phyloP scores from a whole-genome alignment of 441 rosid species.

The Theobroma grandiflorum region DNA sequence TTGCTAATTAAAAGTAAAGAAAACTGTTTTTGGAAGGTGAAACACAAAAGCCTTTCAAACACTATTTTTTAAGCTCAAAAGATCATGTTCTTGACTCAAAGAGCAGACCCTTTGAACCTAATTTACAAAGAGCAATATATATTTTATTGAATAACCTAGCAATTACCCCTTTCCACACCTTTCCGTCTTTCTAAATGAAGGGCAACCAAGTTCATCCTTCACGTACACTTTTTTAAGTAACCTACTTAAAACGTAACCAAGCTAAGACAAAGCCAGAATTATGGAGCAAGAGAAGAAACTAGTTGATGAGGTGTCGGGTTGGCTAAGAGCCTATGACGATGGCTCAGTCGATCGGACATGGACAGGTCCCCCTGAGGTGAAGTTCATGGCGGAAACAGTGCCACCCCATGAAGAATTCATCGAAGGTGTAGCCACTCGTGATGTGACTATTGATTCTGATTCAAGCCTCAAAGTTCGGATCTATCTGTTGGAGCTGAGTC shows the following conservation, averaged over 20 bases:
- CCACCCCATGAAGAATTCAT: conserved; percentile 51
- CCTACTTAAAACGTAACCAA: background rate
- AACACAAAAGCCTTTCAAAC: no score
- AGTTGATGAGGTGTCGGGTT: conserved; percentile 62
- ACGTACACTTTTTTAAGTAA: background rate
- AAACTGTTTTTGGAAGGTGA: background rate
- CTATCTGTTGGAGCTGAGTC: conserved; percentile 42
- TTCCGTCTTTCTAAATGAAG: background rate
- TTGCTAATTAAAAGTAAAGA: no score
- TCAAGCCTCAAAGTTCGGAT: conserved; percentile 50
- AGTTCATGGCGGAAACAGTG: conserved; percentile 60
- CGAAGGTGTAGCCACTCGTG: conserved; percentile 52
- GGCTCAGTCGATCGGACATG: conserved; percentile 65
- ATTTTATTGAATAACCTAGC: background rate
- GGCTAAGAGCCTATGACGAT: conserved; percentile 59
- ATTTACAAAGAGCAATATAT: background rate
- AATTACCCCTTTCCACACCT: background rate
- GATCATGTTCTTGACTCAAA: no score
- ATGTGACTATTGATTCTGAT: conserved; percentile 39
- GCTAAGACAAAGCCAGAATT: background rate
- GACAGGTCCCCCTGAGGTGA: conserved; percentile 64
- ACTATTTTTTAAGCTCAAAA: no score
- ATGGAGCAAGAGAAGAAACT: conserved; percentile 36
- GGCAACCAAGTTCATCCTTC: background rate
- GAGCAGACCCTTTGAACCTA: background rate